These are phyloP conservation scores for Sinapis alba DNA, from an alignment of 441 rosid genomes.

Conservation along the genomic window DNA sequence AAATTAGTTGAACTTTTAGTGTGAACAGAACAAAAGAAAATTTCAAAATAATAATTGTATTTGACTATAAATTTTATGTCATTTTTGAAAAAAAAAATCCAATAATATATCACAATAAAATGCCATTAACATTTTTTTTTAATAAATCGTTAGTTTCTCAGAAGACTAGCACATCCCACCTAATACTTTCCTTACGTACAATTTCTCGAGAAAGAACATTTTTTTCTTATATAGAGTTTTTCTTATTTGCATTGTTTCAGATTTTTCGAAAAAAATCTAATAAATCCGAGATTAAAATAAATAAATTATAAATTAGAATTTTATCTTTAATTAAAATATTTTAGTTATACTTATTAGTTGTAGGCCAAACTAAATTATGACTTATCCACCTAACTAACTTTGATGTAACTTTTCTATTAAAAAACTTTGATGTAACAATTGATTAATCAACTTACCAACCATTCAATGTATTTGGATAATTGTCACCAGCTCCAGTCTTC, in stretches of 20 bases:
- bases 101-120: background rate
- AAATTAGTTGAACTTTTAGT: too few relatives aligned
- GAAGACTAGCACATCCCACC: background rate
- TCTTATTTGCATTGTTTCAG: background rate
- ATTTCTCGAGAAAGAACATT: background rate
- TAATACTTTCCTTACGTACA: background rate
- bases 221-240: background rate
- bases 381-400: slow-evolving; percentile 8
- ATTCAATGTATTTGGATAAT: background rate
- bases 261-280: too few relatives aligned
- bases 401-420: background rate
- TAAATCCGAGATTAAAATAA: background rate
- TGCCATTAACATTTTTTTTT: background rate
- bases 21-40: too few relatives aligned
- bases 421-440: slow-evolving; percentile 26
- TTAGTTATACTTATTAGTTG: too few relatives aligned
- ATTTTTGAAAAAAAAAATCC: too few relatives aligned
- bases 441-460: slow-evolving; percentile 14
- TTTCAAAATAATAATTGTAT: too few relatives aligned
- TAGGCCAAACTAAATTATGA: slow-evolving; percentile 15
- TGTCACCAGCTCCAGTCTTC: background rate
- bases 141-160: background rate
- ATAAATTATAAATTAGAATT: background rate
- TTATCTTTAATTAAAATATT: background rate
- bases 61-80: too few relatives aligned